Evolutionary conservation across 345 rosid genomes (phyloP), one percentile per base, ranked within the genome.

Genomic region (Acer campestre): DNA sequence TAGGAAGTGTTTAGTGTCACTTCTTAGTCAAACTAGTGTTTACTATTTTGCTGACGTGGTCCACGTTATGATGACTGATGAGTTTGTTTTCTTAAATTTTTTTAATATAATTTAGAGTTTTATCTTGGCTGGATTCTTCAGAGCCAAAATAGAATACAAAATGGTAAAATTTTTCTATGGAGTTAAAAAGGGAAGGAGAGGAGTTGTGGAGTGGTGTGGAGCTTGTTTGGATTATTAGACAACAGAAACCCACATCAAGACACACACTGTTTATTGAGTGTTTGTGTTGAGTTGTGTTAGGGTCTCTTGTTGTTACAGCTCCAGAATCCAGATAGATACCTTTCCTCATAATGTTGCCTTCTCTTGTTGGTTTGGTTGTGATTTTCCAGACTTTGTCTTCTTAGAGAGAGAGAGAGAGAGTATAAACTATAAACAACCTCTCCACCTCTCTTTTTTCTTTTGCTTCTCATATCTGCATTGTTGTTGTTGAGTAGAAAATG

Each of bases 321-420:
- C 67, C 88, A 20, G 75, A 84, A 82, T 82, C 67, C 88, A 23
- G 75, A 84, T 85, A 70, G 77, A 84, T 85, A 74, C 89, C 87
- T 88, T 82, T 86, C 89, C 81, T 82, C 84, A 38, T 68, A 74
- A 81, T 81, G 70, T 87, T 80, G 80, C 80, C 65, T 84, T 84
- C 59, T 76, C 82, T 74, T 83, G 80, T 69, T 79, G 82, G 75
- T 38, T 69, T 79, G 82, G 73, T 38, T 80, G 68, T 77, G 68
- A 61, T 67, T 80, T 77, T 23, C 22, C 68, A 62, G 59, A 62
- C 75, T 53, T 14, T 70, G 75, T 13, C 66, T 73, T 53, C 75
- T 56, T 73, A 11, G 63, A 35, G 38, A 35, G 38, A 35, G 35
- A 31, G 35, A 31, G 46, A 71, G 56, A 64, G 27, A 68, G 18